Base-by-base conservation (phyloP, 257 asterid species). In the Fraxinus anomala region DNA sequence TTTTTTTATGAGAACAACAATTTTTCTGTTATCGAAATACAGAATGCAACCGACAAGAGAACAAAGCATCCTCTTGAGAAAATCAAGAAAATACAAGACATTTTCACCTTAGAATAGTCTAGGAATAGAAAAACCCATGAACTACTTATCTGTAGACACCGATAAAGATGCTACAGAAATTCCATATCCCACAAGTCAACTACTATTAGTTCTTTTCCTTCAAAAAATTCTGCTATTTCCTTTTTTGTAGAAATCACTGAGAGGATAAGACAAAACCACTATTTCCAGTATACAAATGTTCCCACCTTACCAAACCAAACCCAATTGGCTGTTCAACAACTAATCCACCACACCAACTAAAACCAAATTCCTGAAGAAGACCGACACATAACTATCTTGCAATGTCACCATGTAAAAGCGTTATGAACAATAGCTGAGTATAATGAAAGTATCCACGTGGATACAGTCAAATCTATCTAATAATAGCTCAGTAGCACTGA, bases 401-500 rank as follows among this genome's bases (percentile, higher is more conserved):
- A 51, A 51, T 7, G 1, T 17, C 24, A 51, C 10, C 63, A 1
- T 51, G 8, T 17, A 16, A 51, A 19, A 51, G 10, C 3, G 2
- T 51, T 51, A 51, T 51, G 63, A 6, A 51, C 23, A 16, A 51
- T 19, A 51, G 63, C 63, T 5, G 63, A 51, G 63, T 51, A 51
- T 19, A 51, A 51, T 51, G 63, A 51, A 23, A 19, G 54, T 44
- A 51, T 51, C 63, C 63, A 51, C 23, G 1, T 19, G 54, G 63
- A 17, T 51, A 5, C 24, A 17, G 17, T 16, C 63, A 51, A 13
- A 65, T 72, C 47, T 42, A 76, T 72, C 39, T 13, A 37, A 39
- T 81, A 68, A n/a, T 17, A 72, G 23, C 66, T 68, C 19, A 70
- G 26, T 16, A 76, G 73, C 40, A 70, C 16, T 3, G 12, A 68